These are phyloP conservation scores for Posidonia australis DNA, from an alignment of 106 monocot species.

Conservation along the genomic window DNA sequence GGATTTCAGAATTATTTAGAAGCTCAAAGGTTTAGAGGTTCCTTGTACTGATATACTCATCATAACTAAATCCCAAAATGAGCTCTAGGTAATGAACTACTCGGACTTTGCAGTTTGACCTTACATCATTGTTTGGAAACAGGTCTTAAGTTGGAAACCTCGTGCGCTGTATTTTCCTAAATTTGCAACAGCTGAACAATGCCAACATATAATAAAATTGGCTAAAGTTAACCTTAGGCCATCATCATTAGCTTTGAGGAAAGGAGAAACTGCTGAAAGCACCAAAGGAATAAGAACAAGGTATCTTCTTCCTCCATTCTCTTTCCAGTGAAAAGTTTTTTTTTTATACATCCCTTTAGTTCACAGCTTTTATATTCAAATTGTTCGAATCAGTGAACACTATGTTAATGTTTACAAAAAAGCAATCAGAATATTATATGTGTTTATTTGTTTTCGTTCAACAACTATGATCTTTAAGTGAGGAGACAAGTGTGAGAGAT, in stretches of 20 bases:
- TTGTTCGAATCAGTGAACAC: not conserved
- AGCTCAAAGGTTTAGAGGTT: no score
- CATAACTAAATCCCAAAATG: no score
- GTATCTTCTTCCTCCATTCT: constrained; percentile 16
- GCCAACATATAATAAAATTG: constrained; percentile 38
- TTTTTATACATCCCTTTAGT: no score
- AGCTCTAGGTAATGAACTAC: no score
- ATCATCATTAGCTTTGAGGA: constrained; percentile 63
- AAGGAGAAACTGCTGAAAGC: constrained; percentile 76
- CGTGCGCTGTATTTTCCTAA: constrained; percentile 91
- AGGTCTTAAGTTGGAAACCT: constrained; percentile 96
- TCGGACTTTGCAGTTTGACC: no score
- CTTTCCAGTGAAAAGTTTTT: not conserved
- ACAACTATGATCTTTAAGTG: no score
- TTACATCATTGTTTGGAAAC: not conserved
- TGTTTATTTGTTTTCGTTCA: no score
- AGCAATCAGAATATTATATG: no score
- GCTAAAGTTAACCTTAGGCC: constrained; percentile 56
- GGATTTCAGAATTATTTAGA: no score
- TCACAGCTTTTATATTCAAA: no score
- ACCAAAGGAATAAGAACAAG: constrained; percentile 94
- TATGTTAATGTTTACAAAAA: not conserved
- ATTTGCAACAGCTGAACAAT: constrained; percentile 72
- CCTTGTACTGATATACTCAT: no score
- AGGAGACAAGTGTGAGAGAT: no score